These are phyloP conservation scores for Hypoxylon crocopeplum DNA, from an alignment of 495 filamentous ascomycete genomes.

Conservation along the genomic window DNA sequence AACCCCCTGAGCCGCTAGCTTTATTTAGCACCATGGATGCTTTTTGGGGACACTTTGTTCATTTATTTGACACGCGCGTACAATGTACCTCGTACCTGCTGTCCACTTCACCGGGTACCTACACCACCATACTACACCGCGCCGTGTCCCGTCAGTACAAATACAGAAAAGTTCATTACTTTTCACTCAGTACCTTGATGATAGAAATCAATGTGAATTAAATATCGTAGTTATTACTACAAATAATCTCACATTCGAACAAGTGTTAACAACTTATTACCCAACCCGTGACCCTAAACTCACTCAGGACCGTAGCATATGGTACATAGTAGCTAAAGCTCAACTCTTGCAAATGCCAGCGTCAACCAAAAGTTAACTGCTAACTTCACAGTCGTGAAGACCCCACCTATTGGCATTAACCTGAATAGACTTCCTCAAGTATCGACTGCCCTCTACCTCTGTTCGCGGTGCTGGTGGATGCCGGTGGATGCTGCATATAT, in stretches of 20 bases:
- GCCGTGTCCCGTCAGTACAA: no score
- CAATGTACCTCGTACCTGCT: slow-evolving; percentile 17
- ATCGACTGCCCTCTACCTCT: slow-evolving; percentile 21
- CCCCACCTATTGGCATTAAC: slow-evolving; percentile 13
- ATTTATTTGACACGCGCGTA: slow-evolving; percentile 34
- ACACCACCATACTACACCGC: no score
- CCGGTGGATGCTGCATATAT: slow-evolving; percentile 2
- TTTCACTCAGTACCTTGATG: no score
- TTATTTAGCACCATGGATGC: slow-evolving; percentile 29
- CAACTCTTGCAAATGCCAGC: no score
- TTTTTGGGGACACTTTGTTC: slow-evolving; percentile 32
- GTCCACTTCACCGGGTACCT: neutral
- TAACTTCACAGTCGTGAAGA: neutral
- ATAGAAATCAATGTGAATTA: no score
- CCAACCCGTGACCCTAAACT: no score
- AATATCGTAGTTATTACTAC: no score
- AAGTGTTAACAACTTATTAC: no score
- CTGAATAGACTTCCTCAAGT: slow-evolving; percentile 16
- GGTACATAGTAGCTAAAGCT: no score
- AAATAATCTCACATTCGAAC: no score
- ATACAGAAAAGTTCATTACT: no score
- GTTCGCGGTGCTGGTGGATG: slow-evolving; percentile 1
- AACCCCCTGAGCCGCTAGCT: slow-evolving; percentile 29
- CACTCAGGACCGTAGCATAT: no score
- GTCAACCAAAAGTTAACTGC: neutral